A percentile compares a stretch with the other conserved stretches of the same genome.
Evolutionary conservation across 345 rosid genomes (phyloP).

Genomic region (Gynandropsis gynandra): DNA sequence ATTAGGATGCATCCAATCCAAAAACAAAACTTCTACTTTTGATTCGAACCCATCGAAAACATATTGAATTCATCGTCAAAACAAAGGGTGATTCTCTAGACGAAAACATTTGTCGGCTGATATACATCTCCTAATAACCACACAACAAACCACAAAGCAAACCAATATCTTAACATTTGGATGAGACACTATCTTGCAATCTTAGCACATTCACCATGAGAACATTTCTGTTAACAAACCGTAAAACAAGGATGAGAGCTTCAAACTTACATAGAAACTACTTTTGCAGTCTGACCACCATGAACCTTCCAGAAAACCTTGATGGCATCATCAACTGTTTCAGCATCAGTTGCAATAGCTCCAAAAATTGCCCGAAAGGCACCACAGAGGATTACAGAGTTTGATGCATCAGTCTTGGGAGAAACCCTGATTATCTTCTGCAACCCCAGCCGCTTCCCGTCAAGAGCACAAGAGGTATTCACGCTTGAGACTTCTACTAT

Average conservation of each 20-base stretch:
- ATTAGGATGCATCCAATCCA: too few species aligned
- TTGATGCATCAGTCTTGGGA: slow-evolving; percentile 40
- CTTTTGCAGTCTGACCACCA: slow-evolving; percentile 25
- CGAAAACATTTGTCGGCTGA: too few species aligned
- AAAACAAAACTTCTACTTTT: too few species aligned
- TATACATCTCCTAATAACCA: too few species aligned
- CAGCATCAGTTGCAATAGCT: slow-evolving; percentile 55
- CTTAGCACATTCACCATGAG: too few species aligned
- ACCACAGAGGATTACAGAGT: slow-evolving; percentile 38
- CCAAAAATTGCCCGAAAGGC: slow-evolving; percentile 67
- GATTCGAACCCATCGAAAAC: too few species aligned
- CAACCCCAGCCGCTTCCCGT: slow-evolving; percentile 46
- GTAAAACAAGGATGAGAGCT: background rate
- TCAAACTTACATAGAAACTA: slow-evolving; percentile 22
- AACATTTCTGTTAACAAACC: background rate
- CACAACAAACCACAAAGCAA: too few species aligned
- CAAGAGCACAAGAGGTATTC: slow-evolving; percentile 48
- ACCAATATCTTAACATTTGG: too few species aligned
- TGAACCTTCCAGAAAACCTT: slow-evolving; percentile 48
- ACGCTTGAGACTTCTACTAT: slow-evolving; percentile 38
- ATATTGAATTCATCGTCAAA: too few species aligned
- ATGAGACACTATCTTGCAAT: too few species aligned
- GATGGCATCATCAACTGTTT: slow-evolving; percentile 40
- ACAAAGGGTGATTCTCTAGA: too few species aligned
- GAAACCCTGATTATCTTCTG: slow-evolving; percentile 55